These are phyloP conservation scores for Sindora glabra DNA, from an alignment of 306 rosid species.

Conservation along the genomic window DNA sequence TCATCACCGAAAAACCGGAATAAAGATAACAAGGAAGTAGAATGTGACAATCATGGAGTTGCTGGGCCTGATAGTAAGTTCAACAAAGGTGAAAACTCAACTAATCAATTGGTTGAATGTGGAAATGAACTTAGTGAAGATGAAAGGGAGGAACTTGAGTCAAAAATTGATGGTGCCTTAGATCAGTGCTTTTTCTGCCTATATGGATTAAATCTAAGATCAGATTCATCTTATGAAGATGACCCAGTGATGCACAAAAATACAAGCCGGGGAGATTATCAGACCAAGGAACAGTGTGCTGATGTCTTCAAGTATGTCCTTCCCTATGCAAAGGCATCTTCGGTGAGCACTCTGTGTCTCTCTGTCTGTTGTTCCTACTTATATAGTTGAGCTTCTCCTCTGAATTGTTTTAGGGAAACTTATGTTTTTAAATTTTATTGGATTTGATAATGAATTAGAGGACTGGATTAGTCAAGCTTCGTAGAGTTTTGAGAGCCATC, in stretches of 20 bases:
- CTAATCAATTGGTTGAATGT: constrained; percentile 41
- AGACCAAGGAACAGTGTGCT: constrained; percentile 90
- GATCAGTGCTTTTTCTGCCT: constrained; percentile 96
- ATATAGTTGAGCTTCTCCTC: constrained; percentile 7
- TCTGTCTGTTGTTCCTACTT: not conserved
- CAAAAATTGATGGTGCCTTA: constrained; percentile 70
- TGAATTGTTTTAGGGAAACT: not conserved
- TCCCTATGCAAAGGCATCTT: constrained; percentile 93
- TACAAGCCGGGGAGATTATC: constrained; percentile 93
- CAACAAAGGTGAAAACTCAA: constrained; percentile 32
- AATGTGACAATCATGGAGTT: constrained; percentile 32
- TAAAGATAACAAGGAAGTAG: constrained; percentile 41
- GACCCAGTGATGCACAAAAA: constrained; percentile 81
- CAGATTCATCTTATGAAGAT: constrained; percentile 90
- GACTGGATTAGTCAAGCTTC: constrained; percentile 88
- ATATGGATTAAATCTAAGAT: constrained; percentile 85
- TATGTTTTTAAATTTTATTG: constrained; percentile 18
- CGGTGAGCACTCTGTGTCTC: constrained; percentile 55
- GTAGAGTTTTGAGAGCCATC: constrained; percentile 91
- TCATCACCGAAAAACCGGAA: constrained; percentile 32
- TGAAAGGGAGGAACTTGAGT: constrained; percentile 88
- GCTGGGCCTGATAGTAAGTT: constrained; percentile 35
- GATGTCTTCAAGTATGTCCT: constrained; percentile 94
- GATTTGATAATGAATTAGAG: constrained; percentile 40
- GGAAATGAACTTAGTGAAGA: constrained; percentile 64